Base-by-base conservation (phyloP, 2,329 filamentous ascomycete species). In the Cercospora sp. region DNA sequence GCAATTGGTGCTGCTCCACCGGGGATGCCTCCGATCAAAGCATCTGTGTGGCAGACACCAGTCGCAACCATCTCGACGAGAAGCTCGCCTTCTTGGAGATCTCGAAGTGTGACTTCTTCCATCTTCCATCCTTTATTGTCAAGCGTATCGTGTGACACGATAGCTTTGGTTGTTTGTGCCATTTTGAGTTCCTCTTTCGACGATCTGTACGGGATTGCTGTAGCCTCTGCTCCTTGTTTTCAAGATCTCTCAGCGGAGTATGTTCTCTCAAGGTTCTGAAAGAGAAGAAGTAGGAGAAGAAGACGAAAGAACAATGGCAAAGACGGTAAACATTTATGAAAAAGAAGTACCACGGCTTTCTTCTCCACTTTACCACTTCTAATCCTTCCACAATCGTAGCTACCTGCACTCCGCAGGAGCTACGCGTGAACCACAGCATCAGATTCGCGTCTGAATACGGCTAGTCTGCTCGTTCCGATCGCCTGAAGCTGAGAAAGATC, bases 1-100 rank as follows among this genome's bases (percentile, higher is more conserved):
- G 81, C 76, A 2, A 80, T 78, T 2, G 77, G 76, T 1, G 77
- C 75, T 30, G 74, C 71, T 9, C 74, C 76, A 10, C 75, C 77
- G 9, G 76, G 79, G 16, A 78, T 63, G 8, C 81, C 78, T 2
- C 82, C 84, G 62, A 85, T 81, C 30, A 83, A 75, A 9, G 86
- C 73, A 70, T 88, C 86, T 0, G 85, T 85, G 67, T 88, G 86
- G 69, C 86, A 88, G 61, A 88, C 81, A 0, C 86, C 85, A 18
- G 67, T 82, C 0, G 85, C 84, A 0, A 86, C 79, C 67, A 87
- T 83, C 51, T 85, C 82, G 3, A 87, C 81, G 1, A 87, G 77
- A 1, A 87, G 75, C 74, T 87, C 85, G 32, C 85, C 81, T 1
- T 82, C 77, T 10, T 74, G 71, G 1, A 79, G 76, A n/a, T 79